Evolutionary conservation across 257 asterid species (phyloP), one percentile per base, ranked within the genome.

Genomic region (Salvia miltiorrhiza): DNA sequence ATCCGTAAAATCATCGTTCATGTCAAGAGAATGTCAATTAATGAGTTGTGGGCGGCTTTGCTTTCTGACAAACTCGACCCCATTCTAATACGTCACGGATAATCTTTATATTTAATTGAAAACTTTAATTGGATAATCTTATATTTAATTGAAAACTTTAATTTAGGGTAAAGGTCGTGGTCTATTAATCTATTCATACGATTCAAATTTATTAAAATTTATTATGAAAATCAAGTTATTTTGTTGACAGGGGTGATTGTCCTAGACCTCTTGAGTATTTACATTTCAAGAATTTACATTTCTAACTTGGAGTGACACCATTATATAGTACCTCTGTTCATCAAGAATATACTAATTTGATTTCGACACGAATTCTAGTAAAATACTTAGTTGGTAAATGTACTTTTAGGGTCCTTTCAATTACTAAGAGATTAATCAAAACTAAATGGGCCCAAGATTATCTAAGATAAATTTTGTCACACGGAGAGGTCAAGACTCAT

Each of bases 81-180:
- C 59, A 63, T 12, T 12, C 16, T 4, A 13, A 19, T 21, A 3
- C 21, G 43, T 21, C 53, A 19, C 14, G 3, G 50, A 73, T 44
- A 55, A 37, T 41, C 21, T n/a, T 4, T 32, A 4, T 20, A 65
- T 64, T 76, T 65, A 47, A 56, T 57, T 62, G 5, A 45, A 62
- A 64, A 35, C 48, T 24, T 33, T 21, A 57, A 45, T 11, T 56
- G 3, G 50, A 73, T 44, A 55, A 37, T 41, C 21, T 4, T 32
- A 4, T 20, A 65, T 64, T 76, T 65, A 47, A 56, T 57, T 62
- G 5, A 45, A 62, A 64, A 35, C 48, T 24, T 33, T 21, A 57
- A 45, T 11, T 56, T 40, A 16, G 9, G 8, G n/a, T 26, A 45
- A 17, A 10, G 61, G 43, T 44, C 11, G 1, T 0, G 4, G 4